Evolutionary conservation across 768 basidiomycete species (phyloP).

Genomic region (Cystobasidium tubakii): DNA sequence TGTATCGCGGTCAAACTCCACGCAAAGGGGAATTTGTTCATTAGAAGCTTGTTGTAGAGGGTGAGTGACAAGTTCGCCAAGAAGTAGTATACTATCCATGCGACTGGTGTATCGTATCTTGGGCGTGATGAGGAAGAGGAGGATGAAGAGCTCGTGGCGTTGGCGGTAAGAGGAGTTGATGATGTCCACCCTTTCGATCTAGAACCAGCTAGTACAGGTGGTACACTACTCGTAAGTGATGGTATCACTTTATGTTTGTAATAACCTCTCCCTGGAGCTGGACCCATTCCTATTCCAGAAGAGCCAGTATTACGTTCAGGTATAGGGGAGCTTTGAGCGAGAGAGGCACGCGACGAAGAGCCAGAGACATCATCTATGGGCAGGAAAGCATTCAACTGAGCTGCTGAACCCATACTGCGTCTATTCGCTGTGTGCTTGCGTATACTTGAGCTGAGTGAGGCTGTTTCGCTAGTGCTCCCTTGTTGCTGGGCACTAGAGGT

Average conservation of each 20-base stretch:
- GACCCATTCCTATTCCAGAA: background rate
- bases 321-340: background rate
- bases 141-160: background rate
- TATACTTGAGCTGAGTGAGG: background rate
- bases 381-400: background rate
- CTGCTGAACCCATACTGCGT: background rate
- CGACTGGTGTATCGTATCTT: constrained; percentile 35
- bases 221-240: constrained; percentile 3
- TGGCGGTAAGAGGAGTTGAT: background rate
- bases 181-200: background rate
- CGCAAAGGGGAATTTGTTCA: constrained; percentile 88
- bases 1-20: constrained; percentile 91
- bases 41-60: constrained; percentile 87
- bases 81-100: constrained; percentile 79
- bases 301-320: background rate
- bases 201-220: constrained; percentile 1
- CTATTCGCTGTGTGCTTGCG: background rate
- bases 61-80: constrained; percentile 84
- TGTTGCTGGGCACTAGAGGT: background rate
- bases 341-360: background rate
- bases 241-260: constrained; percentile 21
- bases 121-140: constrained; percentile 5
- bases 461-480: background rate
- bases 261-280: constrained; percentile 4
- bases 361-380: background rate